Percentiles rank a stretch among this genome's conserved stretches.
Evolutionary conservation across 148 eudicot genomes (phyloP).

Genomic region (Nepenthes gracilis): DNA sequence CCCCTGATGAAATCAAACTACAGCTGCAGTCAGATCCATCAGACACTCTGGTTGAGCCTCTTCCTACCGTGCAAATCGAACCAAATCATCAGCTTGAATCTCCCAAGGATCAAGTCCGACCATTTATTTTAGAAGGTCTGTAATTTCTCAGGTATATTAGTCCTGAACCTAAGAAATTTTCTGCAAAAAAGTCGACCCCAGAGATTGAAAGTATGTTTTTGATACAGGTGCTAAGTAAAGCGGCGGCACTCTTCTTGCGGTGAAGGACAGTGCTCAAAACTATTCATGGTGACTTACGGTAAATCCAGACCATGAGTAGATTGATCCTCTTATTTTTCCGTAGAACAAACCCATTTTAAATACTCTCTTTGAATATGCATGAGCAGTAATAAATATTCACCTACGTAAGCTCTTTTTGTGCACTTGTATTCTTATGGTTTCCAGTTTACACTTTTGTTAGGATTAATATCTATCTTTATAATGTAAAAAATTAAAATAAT

Average conservation of each 20-base stretch:
- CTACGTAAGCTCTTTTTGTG: no score
- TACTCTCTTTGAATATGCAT: no score
- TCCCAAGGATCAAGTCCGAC: constrained; percentile 43
- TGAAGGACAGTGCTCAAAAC: constrained; percentile 19
- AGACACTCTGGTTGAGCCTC: constrained; percentile 15
- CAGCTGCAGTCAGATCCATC: constrained; percentile 21
- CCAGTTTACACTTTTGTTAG: no score
- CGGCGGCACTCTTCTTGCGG: constrained; percentile 19
- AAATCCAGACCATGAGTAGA: no score
- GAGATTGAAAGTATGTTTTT: constrained; percentile 45
- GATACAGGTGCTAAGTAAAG: constrained; percentile 64
- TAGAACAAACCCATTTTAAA: no score
- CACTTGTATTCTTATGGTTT: no score
- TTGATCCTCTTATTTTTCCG: no score
- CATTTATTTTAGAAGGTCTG: constrained; percentile 82
- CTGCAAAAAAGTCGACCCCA: constrained; percentile 23
- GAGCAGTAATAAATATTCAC: no score
- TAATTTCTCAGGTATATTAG: constrained; percentile 46
- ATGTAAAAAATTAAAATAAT: no score
- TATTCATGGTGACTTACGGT: constrained; percentile 1
- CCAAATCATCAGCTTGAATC: constrained; percentile 27
- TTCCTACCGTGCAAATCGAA: constrained; percentile 16
- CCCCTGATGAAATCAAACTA: constrained; percentile 25
- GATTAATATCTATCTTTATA: no score
- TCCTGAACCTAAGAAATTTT: constrained; percentile 6